These are phyloP conservation scores for Golubevia pallescens DNA, from an alignment of 1,284 basidiomycete species.

Conservation along the genomic window DNA sequence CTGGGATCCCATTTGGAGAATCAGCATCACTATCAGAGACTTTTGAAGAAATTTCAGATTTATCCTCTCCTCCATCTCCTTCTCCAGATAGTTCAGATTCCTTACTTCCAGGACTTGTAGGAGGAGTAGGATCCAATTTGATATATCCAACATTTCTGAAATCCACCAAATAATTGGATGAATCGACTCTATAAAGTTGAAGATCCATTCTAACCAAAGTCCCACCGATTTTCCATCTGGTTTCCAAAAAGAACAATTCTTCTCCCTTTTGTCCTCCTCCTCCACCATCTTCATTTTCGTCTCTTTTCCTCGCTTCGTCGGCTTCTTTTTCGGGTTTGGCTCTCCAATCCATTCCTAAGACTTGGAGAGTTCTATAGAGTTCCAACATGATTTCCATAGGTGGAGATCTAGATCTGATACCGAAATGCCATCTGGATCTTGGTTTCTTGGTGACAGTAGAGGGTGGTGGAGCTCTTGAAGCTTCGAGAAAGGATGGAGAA, in stretches of 20 bases:
- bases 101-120: constrained; percentile 9
- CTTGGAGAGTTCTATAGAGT: constrained; percentile 59
- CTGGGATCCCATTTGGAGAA: constrained; percentile 7
- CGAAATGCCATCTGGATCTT: constrained; percentile 58
- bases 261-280: constrained; percentile 30
- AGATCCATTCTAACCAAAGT: constrained; percentile 49
- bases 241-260: constrained; percentile 58
- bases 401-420: constrained; percentile 56
- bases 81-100: neutral
- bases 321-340: constrained; percentile 22
- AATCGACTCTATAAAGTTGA: constrained; percentile 59
- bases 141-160: constrained; percentile 60
- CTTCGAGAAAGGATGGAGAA: neutral
- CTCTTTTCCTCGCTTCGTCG: constrained; percentile 3
- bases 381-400: constrained; percentile 64
- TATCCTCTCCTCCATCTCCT: constrained; percentile 9
- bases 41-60: neutral
- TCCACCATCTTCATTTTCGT: neutral
- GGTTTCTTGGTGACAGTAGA: constrained; percentile 27
- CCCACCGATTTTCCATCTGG: constrained; percentile 45
- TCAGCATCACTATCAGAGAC: neutral
- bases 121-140: constrained; percentile 12
- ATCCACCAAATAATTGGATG: constrained; percentile 57
- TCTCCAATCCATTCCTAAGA: constrained; percentile 61
- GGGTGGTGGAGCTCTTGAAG: constrained; percentile 9